A percentile compares a stretch with the other conserved stretches of the same genome.
These are phyloP conservation scores for Oryza glaberrima DNA, from an alignment of 176 grass and related monocot species.

Conservation along the genomic window DNA sequence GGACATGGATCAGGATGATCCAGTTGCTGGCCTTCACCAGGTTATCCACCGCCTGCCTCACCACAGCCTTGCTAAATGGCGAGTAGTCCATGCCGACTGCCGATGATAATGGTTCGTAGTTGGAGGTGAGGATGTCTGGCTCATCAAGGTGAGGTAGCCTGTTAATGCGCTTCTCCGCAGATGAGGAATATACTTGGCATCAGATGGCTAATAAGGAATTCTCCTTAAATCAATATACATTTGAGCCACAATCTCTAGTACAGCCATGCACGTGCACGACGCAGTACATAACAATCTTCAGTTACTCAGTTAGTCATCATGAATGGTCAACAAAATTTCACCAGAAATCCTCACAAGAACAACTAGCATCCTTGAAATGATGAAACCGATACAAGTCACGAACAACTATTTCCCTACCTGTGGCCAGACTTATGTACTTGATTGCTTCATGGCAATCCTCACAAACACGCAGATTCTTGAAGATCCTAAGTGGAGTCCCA, in stretches of 20 bases:
- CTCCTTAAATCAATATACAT: background rate
- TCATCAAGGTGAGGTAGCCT: too few species aligned
- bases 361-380: conserved; percentile 56
- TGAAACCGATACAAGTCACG: conserved; percentile 58
- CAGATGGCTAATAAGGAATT: background rate
- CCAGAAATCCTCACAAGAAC: conserved; percentile 64
- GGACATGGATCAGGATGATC: conserved; percentile 67
- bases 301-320: background rate
- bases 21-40: conserved; percentile 46
- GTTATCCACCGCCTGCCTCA: conserved; percentile 58
- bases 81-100: conserved; percentile 81
- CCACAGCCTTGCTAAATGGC: conserved; percentile 63
- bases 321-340: conserved; percentile 38
- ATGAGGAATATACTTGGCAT: background rate
- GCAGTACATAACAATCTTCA: background rate
- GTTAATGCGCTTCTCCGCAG: too few species aligned
- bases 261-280: background rate
- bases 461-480: conserved; percentile 65
- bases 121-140: too few species aligned
- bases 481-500: conserved; percentile 53
- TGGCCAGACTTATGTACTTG: conserved; percentile 43
- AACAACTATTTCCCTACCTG: conserved; percentile 46
- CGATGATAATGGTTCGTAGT: conserved; percentile 26
- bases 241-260: background rate
- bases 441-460: conserved; percentile 62